Evolutionary conservation across 192 early-diverging fungal species (phyloP), one percentile per base, ranked within the genome.

Genomic region (Coemansia sp.): DNA sequence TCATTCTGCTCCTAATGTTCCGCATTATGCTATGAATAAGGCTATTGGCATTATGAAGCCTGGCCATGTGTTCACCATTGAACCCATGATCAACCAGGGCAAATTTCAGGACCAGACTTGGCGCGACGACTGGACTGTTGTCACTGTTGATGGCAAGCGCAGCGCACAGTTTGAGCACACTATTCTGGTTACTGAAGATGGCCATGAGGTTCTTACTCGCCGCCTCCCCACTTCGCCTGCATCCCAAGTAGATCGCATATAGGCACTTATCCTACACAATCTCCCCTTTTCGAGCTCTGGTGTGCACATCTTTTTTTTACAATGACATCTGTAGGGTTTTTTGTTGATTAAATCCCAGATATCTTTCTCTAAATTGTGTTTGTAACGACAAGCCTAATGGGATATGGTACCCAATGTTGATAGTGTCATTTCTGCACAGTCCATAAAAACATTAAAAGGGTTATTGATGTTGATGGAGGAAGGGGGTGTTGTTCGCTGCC

Each of bases 81-180:
- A 99, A 77, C 97, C 95, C n/a, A 98, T 98, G 95, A 98, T 99
- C 80, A 92, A 89, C 62, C 93, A 92, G 60, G 95, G 95, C 53
- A 48, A n/a, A 22, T 87, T 78, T 78, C 60, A 81, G 34, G 88
- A 93, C 56, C 81, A 85, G 67, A 85, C 85, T 28, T 91, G 89
- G 90, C 81, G 85, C 16, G 90, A 92, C 58, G 73, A 83, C 65
- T 98, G 95, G 96, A 99, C 94, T 6, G 87, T 86, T 0, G 90
- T 90, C 2, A 99, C 97, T 7, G 65, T 64, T 52, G 97, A 99
- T 65, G 97, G 97, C 41, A 95, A 94, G 80, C 85, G 95, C 24
- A 92, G 90, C 22, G 97, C 96, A 3, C 96, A 97, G 85, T 99
- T 99, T 79, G 96, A 99, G 72, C 90, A 99, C 68, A 94, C 92